phyloP scores from a whole-genome alignment of 805 yeast species.

The Metschnikowia chrysomelidarum region DNA sequence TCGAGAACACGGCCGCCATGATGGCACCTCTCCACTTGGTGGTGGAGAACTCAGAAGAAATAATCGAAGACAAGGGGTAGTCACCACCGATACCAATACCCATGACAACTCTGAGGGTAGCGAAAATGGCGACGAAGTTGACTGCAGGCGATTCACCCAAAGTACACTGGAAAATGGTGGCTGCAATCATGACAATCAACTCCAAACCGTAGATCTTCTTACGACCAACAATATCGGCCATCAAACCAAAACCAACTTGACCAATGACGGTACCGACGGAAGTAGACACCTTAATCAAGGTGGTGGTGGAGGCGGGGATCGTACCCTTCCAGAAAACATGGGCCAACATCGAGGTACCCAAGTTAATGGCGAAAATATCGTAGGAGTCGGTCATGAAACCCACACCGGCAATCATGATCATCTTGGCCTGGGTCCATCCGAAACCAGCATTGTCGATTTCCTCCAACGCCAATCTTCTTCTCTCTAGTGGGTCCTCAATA shows the following conservation, averaged over 20 bases:
- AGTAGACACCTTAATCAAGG: constrained; percentile 81
- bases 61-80: constrained; percentile 90
- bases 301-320: constrained; percentile 69
- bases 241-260: constrained; percentile 78
- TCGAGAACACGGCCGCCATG: constrained; percentile 94
- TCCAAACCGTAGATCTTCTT: constrained; percentile 85
- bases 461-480: constrained; percentile 82
- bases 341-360: constrained; percentile 76
- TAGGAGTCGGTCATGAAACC: constrained; percentile 93
- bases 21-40: constrained; percentile 98
- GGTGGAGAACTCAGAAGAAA: constrained; percentile 88
- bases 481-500: constrained; percentile 79
- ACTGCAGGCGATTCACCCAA: constrained; percentile 71
- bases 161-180: constrained; percentile 75
- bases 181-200: constrained; percentile 77
- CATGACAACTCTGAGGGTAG: constrained; percentile 79
- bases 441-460: constrained; percentile 77
- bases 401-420: constrained; percentile 84
- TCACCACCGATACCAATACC: constrained; percentile 99
- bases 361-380: constrained; percentile 86
- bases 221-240: constrained; percentile 83
- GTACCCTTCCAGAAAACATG: constrained; percentile 68
- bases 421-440: constrained; percentile 81
- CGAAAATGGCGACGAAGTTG: constrained; percentile 68
- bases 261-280: constrained; percentile 94